phyloP scores from a whole-genome alignment of 1,284 basidiomycete genomes.

The Leccinum subrobustum region DNA sequence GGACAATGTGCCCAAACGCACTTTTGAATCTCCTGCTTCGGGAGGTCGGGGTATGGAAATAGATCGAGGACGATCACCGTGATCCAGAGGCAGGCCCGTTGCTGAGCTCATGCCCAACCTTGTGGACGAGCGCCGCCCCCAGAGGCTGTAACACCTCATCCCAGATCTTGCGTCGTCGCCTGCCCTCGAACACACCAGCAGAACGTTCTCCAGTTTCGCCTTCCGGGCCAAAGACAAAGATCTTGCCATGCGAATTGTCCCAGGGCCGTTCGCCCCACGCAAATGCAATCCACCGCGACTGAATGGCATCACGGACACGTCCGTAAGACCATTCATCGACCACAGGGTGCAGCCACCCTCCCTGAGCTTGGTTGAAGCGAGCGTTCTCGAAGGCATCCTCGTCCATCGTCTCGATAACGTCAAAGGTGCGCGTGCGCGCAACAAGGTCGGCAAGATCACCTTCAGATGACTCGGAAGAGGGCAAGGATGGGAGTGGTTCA shows the following conservation, averaged over 20 bases:
- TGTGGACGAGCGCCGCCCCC: slow-evolving; percentile 62
- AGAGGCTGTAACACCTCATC: slow-evolving; percentile 62
- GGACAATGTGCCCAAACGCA: neutral
- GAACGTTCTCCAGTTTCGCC: slow-evolving; percentile 50
- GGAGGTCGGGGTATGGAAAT: neutral
- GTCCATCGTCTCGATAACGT: slow-evolving; percentile 31
- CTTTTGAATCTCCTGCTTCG: slow-evolving; percentile 16
- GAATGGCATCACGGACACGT: slow-evolving; percentile 65
- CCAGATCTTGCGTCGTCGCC: slow-evolving; percentile 53
- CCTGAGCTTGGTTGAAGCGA: slow-evolving; percentile 25
- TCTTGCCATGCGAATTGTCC: slow-evolving; percentile 51
- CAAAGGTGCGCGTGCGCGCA: slow-evolving; percentile 25
- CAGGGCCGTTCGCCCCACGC: slow-evolving; percentile 70
- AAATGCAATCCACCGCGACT: slow-evolving; percentile 71
- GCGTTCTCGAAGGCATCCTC: slow-evolving; percentile 25
- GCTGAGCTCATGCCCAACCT: slow-evolving; percentile 68
- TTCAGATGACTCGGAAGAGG: slow-evolving; percentile 33
- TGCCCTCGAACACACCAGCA: slow-evolving; percentile 41
- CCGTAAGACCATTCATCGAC: slow-evolving; percentile 64
- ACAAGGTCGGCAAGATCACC: slow-evolving; percentile 32
- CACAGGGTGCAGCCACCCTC: slow-evolving; percentile 49
- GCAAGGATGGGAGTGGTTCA: slow-evolving; percentile 29
- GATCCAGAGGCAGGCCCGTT: slow-evolving; percentile 50
- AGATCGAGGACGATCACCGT: slow-evolving; percentile 15
- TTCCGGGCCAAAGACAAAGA: slow-evolving; percentile 66